phyloP scores from a whole-genome alignment of 805 yeast genomes.

The Yarrowia hollandica region DNA sequence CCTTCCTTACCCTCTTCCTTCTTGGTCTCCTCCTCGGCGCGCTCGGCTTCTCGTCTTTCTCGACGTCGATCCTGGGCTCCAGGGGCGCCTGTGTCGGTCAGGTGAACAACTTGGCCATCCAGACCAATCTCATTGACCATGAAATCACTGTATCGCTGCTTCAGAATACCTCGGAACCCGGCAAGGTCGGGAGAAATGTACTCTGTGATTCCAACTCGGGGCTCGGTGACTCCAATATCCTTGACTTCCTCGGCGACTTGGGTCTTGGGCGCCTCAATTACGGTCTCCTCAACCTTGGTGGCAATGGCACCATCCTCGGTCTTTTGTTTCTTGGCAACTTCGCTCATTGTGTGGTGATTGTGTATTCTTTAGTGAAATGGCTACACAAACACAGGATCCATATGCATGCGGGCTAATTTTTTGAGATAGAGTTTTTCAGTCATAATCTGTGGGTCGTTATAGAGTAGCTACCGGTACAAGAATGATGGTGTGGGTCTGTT shows the following conservation, averaged over 20 bases:
- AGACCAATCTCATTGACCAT: constrained; percentile 82
- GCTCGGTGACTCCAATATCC: constrained; percentile 56
- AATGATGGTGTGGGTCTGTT: neutral
- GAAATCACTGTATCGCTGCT: constrained; percentile 90
- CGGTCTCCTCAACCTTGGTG: constrained; percentile 5
- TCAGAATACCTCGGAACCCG: constrained; percentile 78
- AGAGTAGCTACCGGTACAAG: too few relatives aligned
- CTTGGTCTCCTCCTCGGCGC: constrained; percentile 35
- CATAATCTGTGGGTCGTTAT: constrained; percentile 22
- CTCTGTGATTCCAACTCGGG: constrained; percentile 84
- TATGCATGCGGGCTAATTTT: constrained; percentile 16
- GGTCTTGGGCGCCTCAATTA: neutral
- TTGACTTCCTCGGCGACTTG: neutral
- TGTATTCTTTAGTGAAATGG: too few relatives aligned
- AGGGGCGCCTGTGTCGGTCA: constrained; percentile 69
- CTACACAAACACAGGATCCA: too few relatives aligned
- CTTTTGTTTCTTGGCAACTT: constrained; percentile 26
- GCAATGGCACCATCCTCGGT: constrained; percentile 13
- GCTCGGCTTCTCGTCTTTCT: constrained; percentile 33
- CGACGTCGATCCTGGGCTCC: constrained; percentile 43
- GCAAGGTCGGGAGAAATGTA: constrained; percentile 54
- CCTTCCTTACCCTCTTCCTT: constrained; percentile 30
- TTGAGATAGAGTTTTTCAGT: constrained; percentile 13
- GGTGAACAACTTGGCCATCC: constrained; percentile 69
- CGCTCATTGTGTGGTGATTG: neutral